Conservation (phyloP, 176 grass and related monocot genomes). For the Melocanna baccifera region DNA sequence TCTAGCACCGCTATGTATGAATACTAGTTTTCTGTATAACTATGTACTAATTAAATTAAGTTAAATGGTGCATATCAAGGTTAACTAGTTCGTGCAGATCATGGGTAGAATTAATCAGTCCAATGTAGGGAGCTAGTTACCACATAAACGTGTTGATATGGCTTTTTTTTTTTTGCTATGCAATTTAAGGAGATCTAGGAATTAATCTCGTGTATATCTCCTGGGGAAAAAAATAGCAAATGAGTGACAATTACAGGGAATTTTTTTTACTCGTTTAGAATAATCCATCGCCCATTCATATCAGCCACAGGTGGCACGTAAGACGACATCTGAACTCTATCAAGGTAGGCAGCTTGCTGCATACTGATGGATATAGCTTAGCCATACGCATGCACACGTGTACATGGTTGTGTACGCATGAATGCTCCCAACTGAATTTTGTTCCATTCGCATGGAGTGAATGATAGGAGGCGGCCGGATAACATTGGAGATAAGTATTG, state of each 20-base stretch:
- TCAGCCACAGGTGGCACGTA: not conserved
- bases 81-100: not conserved
- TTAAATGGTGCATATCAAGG: too few relatives aligned
- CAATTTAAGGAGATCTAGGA: not conserved
- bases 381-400: not conserved
- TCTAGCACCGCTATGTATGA: too few relatives aligned
- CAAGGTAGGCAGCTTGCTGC: not conserved
- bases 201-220: not conserved
- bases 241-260: not conserved
- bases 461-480: conserved; percentile 4
- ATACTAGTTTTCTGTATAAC: too few relatives aligned
- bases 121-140: not conserved
- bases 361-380: not conserved
- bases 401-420: not conserved
- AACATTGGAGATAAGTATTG: conserved; percentile 44
- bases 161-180: not conserved
- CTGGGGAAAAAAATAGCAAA: not conserved
- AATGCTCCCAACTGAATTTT: not conserved
- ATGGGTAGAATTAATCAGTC: not conserved
- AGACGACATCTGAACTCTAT: not conserved
- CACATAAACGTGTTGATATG: not conserved
- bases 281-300: not conserved
- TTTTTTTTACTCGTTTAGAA: too few relatives aligned
- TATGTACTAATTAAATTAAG: too few relatives aligned
- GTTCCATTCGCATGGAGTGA: not conserved